Base-by-base conservation (phyloP, 2,329 filamentous ascomycete genomes). In the Microcyclosporella mali region DNA sequence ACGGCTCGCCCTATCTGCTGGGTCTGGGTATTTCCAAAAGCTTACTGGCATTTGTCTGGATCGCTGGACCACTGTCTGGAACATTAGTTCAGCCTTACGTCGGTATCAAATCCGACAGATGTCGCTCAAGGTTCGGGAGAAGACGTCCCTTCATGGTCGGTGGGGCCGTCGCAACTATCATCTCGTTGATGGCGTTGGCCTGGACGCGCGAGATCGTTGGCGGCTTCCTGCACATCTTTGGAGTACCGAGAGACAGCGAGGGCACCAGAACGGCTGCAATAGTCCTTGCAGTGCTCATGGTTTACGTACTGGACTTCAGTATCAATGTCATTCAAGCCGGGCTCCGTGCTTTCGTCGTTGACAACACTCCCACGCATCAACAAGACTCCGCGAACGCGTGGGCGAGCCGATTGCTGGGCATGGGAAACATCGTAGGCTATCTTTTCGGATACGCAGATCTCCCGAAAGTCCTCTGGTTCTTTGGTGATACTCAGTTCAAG, bases 311-410 rank as follows among this genome's bases (percentile, higher is more conserved):
- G 38, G 90, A 97, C 64, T 92, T 97, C 64, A 81, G 89, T 57
- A 92, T 97, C 70, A 97, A 97, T 66, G 92, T 89, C 43, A 83
- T 97, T 27, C 90, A 97, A 75, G 90, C 92, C 37, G 85, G 82
- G 3, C 85, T 95, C 58, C 79, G 89, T 52, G 88, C 89, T 17
- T 94, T 94, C 62, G 94, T 97, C 41, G 85, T 95, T 17, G 90
- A 97, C 61, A 90, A 88, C 58, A 85, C 87, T 0, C 92, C 92
- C 0, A 79, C 86, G 1, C 89, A 95, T 59, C 90, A 97, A 63
- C 90, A 97, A 68, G 89, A 95, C 66, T 75, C 83, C 29, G 90
- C 89, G 41, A 97, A 97, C 67, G 84, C 90, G 31, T 95, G 94
- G 89, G 88, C 90, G 15, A 89, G 87, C 58, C 81, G 90, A 39